Conservation (phyloP, 2,329 filamentous ascomycete genomes). For the Colletotrichum lindemuthianum region DNA sequence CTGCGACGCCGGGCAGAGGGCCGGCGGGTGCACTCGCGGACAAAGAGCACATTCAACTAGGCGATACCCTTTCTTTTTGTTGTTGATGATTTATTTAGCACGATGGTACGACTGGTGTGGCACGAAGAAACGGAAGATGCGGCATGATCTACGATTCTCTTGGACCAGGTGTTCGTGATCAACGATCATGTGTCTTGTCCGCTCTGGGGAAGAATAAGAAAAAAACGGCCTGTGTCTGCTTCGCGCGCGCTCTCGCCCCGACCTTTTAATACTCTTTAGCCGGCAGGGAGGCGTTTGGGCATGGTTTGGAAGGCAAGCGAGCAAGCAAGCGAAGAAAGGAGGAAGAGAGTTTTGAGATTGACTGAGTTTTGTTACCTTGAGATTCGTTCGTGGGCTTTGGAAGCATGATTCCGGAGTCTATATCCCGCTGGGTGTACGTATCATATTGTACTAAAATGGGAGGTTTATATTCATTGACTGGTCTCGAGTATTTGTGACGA, state of each 20-base stretch:
- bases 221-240: constrained; percentile 27
- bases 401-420: constrained; percentile 34
- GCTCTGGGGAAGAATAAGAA: constrained; percentile 13
- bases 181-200: constrained; percentile 35
- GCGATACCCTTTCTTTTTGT: constrained; percentile 28
- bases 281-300: constrained; percentile 31
- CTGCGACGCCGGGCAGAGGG: constrained; percentile 65
- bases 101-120: constrained; percentile 30
- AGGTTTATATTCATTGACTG: constrained; percentile 19
- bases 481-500: neutral
- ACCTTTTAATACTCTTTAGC: constrained; percentile 33
- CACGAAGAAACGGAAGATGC: constrained; percentile 32
- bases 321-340: constrained; percentile 21
- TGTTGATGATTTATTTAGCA: constrained; percentile 28
- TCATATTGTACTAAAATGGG: constrained; percentile 33
- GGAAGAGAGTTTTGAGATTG: constrained; percentile 28
- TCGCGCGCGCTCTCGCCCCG: constrained; percentile 16
- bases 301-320: constrained; percentile 29
- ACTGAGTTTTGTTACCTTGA: constrained; percentile 1
- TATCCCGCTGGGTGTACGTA: constrained; percentile 29
- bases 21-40: constrained; percentile 62
- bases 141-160: constrained; percentile 37
- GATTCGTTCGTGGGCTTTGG: constrained; percentile 28
- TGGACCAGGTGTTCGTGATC: constrained; percentile 37
- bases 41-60: constrained; percentile 66